Percentiles rank a stretch among this genome's conserved stretches.
phyloP scores from a whole-genome alignment of 2,329 filamentous ascomycete species.

The Lasiodiplodia hormozganensis region DNA sequence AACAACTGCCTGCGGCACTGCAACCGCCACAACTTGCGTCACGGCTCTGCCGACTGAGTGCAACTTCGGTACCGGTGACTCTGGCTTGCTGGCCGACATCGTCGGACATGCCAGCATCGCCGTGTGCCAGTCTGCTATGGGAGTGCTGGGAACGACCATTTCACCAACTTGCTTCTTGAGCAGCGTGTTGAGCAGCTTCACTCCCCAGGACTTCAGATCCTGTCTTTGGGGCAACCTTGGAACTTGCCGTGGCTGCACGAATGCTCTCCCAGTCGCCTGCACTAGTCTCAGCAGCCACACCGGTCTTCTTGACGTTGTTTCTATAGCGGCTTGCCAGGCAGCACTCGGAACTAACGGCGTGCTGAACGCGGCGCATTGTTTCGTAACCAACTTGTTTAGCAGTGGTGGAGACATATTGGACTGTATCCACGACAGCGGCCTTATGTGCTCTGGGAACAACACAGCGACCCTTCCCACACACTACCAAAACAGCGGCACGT shows the following conservation, averaged over 20 bases:
- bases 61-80: background rate
- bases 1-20: background rate
- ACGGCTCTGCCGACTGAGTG: background rate
- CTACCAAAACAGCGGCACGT: background rate
- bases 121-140: background rate
- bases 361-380: background rate
- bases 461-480: background rate
- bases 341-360: background rate
- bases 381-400: background rate
- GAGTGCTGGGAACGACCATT: background rate
- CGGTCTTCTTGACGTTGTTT: too few species aligned
- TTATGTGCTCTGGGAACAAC: background rate
- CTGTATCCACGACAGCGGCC: background rate
- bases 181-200: background rate
- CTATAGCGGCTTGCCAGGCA: background rate
- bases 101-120: too few species aligned
- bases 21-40: slow-evolving; percentile 5
- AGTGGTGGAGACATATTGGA: background rate
- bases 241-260: background rate
- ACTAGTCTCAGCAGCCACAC: background rate
- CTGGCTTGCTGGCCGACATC: background rate
- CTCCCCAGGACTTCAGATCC: background rate
- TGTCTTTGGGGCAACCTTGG: background rate
- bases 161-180: background rate
- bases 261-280: background rate